Percentiles rank a stretch among this genome's conserved stretches.
Evolutionary conservation across 305 asterid genomes (phyloP).

Genomic region (Lippia alba): DNA sequence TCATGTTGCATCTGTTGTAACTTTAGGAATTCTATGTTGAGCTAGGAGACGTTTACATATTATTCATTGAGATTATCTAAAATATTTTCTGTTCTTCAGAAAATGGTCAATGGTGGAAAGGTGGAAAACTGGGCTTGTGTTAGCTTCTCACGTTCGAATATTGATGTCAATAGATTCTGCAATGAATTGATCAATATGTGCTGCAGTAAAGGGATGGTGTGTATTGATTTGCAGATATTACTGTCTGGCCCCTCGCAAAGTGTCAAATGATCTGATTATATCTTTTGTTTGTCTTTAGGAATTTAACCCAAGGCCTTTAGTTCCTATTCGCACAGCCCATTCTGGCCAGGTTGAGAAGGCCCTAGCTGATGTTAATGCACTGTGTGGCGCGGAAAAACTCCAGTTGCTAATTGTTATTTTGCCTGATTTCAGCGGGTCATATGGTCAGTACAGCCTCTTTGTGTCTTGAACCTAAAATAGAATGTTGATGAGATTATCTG

Average conservation of each 20-base stretch:
- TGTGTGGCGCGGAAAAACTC: slow-evolving; percentile 36
- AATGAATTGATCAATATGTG: slow-evolving; percentile 61
- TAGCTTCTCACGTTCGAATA: slow-evolving; percentile 46
- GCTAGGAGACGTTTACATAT: no score
- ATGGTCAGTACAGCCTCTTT: slow-evolving; percentile 52
- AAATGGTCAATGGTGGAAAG: slow-evolving; percentile 70
- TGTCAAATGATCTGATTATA: neutral
- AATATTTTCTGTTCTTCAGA: slow-evolving; percentile 46
- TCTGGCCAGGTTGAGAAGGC: slow-evolving; percentile 49
- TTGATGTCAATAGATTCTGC: slow-evolving; percentile 44
- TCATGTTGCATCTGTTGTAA: neutral
- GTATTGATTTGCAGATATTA: slow-evolving; percentile 11
- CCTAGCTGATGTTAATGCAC: slow-evolving; percentile 42
- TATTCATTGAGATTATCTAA: neutral
- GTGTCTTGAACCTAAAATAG: neutral
- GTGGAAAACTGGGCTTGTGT: slow-evolving; percentile 73
- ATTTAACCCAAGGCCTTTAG: slow-evolving; percentile 46
- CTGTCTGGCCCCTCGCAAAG: neutral
- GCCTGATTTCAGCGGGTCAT: slow-evolving; percentile 70
- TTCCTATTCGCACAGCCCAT: slow-evolving; percentile 38
- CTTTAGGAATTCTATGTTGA: neutral
- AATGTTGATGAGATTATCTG: neutral
- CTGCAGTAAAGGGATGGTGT: slow-evolving; percentile 80
- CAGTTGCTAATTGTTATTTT: slow-evolving; percentile 72
- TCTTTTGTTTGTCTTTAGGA: slow-evolving; percentile 42